Conservation (phyloP, 352 stramenopile species). For the Pythium sukuiense region DNA sequence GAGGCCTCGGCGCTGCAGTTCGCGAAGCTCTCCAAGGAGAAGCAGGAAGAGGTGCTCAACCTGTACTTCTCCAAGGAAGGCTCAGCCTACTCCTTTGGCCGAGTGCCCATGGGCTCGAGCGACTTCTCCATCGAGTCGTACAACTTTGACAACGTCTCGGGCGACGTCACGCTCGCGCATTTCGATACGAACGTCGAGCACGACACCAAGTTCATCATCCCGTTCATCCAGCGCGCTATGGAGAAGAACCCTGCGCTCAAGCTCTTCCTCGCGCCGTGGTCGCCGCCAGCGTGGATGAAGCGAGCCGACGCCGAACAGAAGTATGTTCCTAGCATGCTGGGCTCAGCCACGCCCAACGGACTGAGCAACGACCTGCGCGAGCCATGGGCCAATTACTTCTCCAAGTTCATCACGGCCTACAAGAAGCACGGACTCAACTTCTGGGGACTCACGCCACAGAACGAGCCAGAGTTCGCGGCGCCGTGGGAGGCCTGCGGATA, state of each 20-base stretch:
- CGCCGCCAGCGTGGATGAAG: slow-evolving; percentile 89
- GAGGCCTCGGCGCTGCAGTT: slow-evolving; percentile 90
- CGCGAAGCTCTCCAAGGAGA: slow-evolving; percentile 62
- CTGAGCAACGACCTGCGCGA: slow-evolving; percentile 50
- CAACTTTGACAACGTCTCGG: slow-evolving; percentile 80
- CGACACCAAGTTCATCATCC: slow-evolving; percentile 83
- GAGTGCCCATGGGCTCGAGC: slow-evolving; percentile 90
- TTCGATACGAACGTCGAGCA: slow-evolving; percentile 80
- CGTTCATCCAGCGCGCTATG: slow-evolving; percentile 75
- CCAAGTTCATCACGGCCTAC: slow-evolving; percentile 91
- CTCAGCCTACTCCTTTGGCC: slow-evolving; percentile 85
- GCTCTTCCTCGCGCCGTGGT: slow-evolving; percentile 89
- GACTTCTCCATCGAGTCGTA: slow-evolving; percentile 90
- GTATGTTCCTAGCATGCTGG: slow-evolving; percentile 64
- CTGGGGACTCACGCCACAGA: slow-evolving; percentile 90
- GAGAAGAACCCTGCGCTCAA: slow-evolving; percentile 71
- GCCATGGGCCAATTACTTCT: slow-evolving; percentile 91
- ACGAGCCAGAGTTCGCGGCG: slow-evolving; percentile 82
- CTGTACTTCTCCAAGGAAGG: slow-evolving; percentile 89
- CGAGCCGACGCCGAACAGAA: slow-evolving; percentile 31
- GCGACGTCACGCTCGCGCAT: slow-evolving; percentile 67
- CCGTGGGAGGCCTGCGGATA: slow-evolving; percentile 78
- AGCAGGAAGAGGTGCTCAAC: slow-evolving; percentile 84
- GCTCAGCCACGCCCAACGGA: slow-evolving; percentile 51
- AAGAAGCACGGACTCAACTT: slow-evolving; percentile 79